Evolutionary conservation across 306 rosid genomes (phyloP).

Genomic region (Malus asiatica): DNA sequence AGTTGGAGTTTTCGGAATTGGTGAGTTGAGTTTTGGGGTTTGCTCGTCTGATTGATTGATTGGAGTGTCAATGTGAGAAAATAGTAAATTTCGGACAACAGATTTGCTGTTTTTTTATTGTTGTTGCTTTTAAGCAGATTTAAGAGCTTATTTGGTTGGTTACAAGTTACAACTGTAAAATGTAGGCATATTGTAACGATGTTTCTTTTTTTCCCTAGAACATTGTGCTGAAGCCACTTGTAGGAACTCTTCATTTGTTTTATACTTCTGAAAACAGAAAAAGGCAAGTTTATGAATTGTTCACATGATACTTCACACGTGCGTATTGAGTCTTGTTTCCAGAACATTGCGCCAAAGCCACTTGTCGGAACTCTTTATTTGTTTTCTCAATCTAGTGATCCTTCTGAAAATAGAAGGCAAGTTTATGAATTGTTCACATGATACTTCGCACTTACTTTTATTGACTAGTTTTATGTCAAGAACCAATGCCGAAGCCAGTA

Average conservation of each 20-base stretch:
- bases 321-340: no score
- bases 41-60: slow-evolving; percentile 20
- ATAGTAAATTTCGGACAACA: not conserved
- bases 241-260: not conserved
- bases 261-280: not conserved
- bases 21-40: slow-evolving; percentile 1
- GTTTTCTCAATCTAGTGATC: no score
- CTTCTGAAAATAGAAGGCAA: not conserved
- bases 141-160: not conserved
- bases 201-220: not conserved
- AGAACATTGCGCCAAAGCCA: not conserved
- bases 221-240: slow-evolving; percentile 13
- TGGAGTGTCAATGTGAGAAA: slow-evolving; percentile 21
- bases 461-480: no score
- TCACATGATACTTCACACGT: no score
- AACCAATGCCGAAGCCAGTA: no score
- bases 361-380: not conserved
- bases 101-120: not conserved
- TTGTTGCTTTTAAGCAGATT: not conserved
- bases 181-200: not conserved
- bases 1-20: slow-evolving; percentile 11
- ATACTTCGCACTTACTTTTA: no score
- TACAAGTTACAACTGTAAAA: not conserved
- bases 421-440: no score
- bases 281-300: not conserved